Percentiles rank a stretch among this genome's conserved stretches.
Conservation (phyloP, 2,329 filamentous ascomycete species). For the Pseudogymnoascus sp. region DNA sequence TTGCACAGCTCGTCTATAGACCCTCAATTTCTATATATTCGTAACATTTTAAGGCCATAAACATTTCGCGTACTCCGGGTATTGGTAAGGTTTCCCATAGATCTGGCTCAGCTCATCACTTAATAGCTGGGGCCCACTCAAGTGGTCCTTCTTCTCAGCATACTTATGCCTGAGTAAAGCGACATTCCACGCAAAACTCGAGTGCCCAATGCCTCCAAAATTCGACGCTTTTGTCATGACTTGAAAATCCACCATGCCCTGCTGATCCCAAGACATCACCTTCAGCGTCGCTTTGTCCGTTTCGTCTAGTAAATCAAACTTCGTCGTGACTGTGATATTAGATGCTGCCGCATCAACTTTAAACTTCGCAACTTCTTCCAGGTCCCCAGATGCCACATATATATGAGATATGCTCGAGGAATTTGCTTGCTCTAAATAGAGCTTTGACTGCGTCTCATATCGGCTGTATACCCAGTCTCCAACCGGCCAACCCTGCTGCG, state of each 20-base stretch:
- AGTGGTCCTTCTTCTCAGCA: slow-evolving; percentile 13
- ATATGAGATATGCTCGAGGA: slow-evolving; percentile 11
- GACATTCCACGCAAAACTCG: slow-evolving; percentile 16
- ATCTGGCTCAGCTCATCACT: slow-evolving; percentile 23
- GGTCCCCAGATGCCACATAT: slow-evolving; percentile 16
- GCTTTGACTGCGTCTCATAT: slow-evolving; percentile 17
- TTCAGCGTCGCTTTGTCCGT: slow-evolving; percentile 8
- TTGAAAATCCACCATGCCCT: slow-evolving; percentile 16
- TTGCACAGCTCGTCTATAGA: slow-evolving; percentile 17
- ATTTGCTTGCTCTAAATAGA: slow-evolving; percentile 12
- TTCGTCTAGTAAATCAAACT: slow-evolving; percentile 11
- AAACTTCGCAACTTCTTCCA: slow-evolving; percentile 9
- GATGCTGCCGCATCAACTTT: background rate
- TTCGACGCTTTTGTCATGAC: slow-evolving; percentile 13
- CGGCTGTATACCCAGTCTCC: slow-evolving; percentile 17
- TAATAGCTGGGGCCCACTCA: slow-evolving; percentile 20
- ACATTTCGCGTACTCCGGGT: slow-evolving; percentile 21
- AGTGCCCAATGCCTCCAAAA: slow-evolving; percentile 14
- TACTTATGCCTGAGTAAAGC: slow-evolving; percentile 21
- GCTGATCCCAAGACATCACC: slow-evolving; percentile 13
- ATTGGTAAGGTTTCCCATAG: slow-evolving; percentile 17
- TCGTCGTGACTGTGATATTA: slow-evolving; percentile 14
- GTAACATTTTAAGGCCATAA: slow-evolving; percentile 20
- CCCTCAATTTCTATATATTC: slow-evolving; percentile 17
- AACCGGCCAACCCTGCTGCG: slow-evolving; percentile 17